These are phyloP conservation scores for Podaxis sp. DNA, from an alignment of 768 basidiomycete species.

Conservation along the genomic window DNA sequence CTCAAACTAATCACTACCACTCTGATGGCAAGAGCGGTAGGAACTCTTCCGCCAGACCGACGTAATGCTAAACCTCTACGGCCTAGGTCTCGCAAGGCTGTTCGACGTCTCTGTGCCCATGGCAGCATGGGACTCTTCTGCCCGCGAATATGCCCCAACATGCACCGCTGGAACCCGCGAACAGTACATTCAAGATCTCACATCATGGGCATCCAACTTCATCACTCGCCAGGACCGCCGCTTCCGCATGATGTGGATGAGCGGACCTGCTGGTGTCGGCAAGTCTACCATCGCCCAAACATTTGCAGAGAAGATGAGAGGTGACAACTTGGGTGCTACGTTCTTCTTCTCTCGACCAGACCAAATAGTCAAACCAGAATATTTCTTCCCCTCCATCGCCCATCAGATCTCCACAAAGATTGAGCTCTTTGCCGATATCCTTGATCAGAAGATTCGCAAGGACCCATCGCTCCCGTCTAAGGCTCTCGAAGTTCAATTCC, in stretches of 20 bases:
- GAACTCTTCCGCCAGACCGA: background rate
- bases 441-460: background rate
- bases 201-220: background rate
- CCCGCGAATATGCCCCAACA: background rate
- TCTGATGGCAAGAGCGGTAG: background rate
- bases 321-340: background rate
- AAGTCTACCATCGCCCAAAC: slow-evolving; percentile 10
- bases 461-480: background rate
- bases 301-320: background rate
- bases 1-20: background rate
- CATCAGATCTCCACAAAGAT: slow-evolving; percentile 1
- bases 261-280: slow-evolving; percentile 7
- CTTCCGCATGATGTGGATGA: slow-evolving; percentile 2
- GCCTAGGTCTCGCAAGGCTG: background rate
- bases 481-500: slow-evolving; percentile 4
- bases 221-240: background rate
- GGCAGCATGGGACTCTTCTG: background rate
- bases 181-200: background rate
- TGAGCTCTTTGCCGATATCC: background rate
- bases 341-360: slow-evolving; percentile 8
- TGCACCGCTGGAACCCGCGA: background rate
- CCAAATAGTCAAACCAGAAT: background rate
- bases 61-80: background rate
- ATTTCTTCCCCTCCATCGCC: background rate
- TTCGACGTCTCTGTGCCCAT: background rate